Evolutionary conservation across 805 yeast genomes (phyloP), one percentile per base, ranked within the genome.

Genomic region (Sporopachydermia quercuum): DNA sequence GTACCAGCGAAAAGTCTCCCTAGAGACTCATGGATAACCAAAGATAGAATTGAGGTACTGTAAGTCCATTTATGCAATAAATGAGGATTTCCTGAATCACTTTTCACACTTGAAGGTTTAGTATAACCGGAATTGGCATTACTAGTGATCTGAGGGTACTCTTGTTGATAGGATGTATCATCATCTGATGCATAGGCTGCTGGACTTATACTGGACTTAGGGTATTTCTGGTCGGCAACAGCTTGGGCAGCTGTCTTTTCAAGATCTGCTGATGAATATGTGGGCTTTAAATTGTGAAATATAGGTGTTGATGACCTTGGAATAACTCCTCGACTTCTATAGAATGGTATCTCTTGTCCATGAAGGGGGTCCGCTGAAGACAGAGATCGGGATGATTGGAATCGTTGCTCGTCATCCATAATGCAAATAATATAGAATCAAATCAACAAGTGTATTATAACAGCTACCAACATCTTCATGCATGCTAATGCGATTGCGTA

Each of bases 1-100:
- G 96, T 85, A 5, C 98, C 98, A 41, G 94, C 91, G 53, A 83
- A 81, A 3, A 89, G 56, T 23, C 68, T 67, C 42, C 66, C 63
- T 18, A 57, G 55, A 0, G 83, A 80, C 16, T 46, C 55, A 19
- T 45, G 46, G 17, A 48, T 43, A 3, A 62, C 64, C 16, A 64
- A 51, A 3, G 94, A 78, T 4, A 91, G 67, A 14, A 87, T 77
- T 1, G 94, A 78, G 48, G 73, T 76, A 2, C 68, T 60, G 45
- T 75, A 76, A 18, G 71, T 68, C 97, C 97, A 89, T 50, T 71
- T 66, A 55, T 89, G 96, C 2, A 78, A 56, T 23, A 71, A 51
- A 8, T 49, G 37, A 44, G 45, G 36, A 43, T 19, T 5, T 40
- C 41, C 30, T 46, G 36, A 36, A 36, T 15, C 35, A n/a, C 15